A percentile compares a stretch with the other conserved stretches of the same genome.
Conservation (phyloP, 352 stramenopile species). For the Phytophthora uliginosa region DNA sequence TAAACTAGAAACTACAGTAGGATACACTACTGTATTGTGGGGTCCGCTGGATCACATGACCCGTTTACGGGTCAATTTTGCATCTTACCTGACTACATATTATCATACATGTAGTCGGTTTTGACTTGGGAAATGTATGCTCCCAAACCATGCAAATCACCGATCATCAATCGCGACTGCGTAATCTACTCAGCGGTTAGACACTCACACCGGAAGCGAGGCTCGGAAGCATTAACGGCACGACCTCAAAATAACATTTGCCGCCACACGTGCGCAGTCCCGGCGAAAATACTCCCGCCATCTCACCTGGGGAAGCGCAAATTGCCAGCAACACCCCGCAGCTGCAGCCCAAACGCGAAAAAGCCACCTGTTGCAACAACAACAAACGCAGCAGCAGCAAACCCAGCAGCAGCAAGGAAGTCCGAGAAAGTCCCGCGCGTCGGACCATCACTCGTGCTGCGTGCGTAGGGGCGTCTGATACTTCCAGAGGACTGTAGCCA, state of each 20-base stretch:
- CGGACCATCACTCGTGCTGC: conserved; percentile 30
- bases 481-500: conserved; percentile 26
- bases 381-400: conserved; percentile 23
- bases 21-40: too few relatives aligned
- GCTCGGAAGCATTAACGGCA: conserved; percentile 34
- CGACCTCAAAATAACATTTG: conserved; percentile 48
- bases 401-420: conserved; percentile 21
- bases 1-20: neutral
- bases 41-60: neutral
- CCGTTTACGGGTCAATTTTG: conserved; percentile 18
- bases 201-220: conserved; percentile 17
- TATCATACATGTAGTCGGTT: conserved; percentile 21
- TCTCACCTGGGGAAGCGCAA: conserved; percentile 27
- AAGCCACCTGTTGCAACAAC: conserved; percentile 12
- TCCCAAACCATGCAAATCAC: conserved; percentile 22
- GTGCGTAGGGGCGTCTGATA: conserved; percentile 21
- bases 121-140: conserved; percentile 28
- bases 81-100: conserved; percentile 22
- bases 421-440: conserved; percentile 18
- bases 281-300: conserved; percentile 40
- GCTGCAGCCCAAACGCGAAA: conserved; percentile 39
- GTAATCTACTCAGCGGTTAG: conserved; percentile 34
- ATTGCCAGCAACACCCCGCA: conserved; percentile 18
- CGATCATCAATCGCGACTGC: conserved; percentile 21
- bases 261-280: conserved; percentile 3